Evolutionary conservation across 768 basidiomycete species (phyloP).

Genomic region (Boletus barrowsii): DNA sequence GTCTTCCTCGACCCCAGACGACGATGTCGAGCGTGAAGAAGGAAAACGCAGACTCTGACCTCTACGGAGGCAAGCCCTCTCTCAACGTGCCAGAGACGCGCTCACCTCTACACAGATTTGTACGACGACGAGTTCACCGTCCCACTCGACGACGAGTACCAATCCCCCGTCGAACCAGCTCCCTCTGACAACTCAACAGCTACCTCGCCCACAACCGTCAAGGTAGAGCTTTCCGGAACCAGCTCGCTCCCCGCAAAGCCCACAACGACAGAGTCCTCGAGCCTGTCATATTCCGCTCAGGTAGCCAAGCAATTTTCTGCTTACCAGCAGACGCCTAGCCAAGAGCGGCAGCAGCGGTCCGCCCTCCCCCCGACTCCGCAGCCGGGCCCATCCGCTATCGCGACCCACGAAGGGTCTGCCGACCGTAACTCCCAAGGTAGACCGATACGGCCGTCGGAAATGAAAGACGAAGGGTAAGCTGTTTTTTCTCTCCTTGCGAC

Average conservation of each 20-base stretch:
- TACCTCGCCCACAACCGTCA: constrained; percentile 15
- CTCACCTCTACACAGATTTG: constrained; percentile 39
- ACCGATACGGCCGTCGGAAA: constrained; percentile 65
- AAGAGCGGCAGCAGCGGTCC: constrained; percentile 52
- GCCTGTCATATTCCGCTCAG: constrained; percentile 59
- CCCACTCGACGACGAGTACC: constrained; percentile 32
- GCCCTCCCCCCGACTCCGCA: constrained; percentile 25
- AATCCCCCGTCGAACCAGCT: constrained; percentile 26
- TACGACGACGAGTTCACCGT: constrained; percentile 46
- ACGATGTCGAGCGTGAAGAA: constrained; percentile 26
- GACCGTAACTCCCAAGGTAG: constrained; percentile 41
- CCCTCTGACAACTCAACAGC: constrained; percentile 20
- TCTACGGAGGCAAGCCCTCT: constrained; percentile 43
- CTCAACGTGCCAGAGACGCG: background rate
- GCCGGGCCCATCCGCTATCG: constrained; percentile 29
- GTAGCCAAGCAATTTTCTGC: constrained; percentile 63
- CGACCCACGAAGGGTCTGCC: constrained; percentile 35
- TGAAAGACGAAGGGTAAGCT: constrained; percentile 83
- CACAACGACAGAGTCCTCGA: constrained; percentile 21
- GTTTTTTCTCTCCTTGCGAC: constrained; percentile 13
- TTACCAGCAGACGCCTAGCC: constrained; percentile 64
- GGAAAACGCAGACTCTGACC: constrained; percentile 37
- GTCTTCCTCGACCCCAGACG: background rate
- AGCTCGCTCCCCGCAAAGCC: constrained; percentile 29
- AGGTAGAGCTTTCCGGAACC: constrained; percentile 22